Percentiles rank a stretch among this genome's conserved stretches.
These are phyloP conservation scores for Colletotrichum horii DNA, from an alignment of 2,329 filamentous ascomycete species.

Conservation along the genomic window DNA sequence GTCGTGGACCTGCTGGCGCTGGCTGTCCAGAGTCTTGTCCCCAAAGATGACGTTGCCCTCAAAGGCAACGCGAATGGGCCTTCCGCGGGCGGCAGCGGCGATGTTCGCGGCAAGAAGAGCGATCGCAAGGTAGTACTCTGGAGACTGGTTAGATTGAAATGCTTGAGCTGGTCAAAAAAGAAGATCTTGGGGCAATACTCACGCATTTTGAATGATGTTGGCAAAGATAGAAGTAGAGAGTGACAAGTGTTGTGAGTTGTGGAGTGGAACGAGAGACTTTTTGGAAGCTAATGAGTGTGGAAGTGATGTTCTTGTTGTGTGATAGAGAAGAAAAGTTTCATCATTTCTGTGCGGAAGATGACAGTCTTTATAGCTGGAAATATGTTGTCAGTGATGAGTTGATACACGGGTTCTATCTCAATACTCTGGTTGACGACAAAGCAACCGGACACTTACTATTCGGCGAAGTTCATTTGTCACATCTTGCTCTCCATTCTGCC, in stretches of 20 bases:
- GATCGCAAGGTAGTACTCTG: not conserved
- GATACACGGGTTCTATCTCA: not conserved
- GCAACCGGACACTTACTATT: not conserved
- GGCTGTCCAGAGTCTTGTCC: not conserved
- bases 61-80: not conserved
- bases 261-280: not conserved
- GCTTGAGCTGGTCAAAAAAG: not conserved
- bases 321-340: not conserved
- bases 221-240: not conserved
- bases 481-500: not conserved
- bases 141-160: not conserved
- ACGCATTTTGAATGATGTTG: not conserved
- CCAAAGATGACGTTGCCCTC: not conserved
- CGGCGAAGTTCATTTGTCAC: not conserved
- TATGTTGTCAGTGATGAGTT: not conserved
- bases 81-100: not conserved
- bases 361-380: not conserved
- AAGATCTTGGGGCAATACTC: not conserved
- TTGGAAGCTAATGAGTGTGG: not conserved
- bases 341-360: not conserved
- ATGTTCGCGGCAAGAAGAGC: not conserved
- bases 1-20: not conserved
- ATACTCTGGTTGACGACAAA: not conserved
- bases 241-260: not conserved
- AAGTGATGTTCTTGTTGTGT: not conserved